Base-by-base conservation (phyloP, 169 alveolate species). In the Prorocentrum cordatum region DNA sequence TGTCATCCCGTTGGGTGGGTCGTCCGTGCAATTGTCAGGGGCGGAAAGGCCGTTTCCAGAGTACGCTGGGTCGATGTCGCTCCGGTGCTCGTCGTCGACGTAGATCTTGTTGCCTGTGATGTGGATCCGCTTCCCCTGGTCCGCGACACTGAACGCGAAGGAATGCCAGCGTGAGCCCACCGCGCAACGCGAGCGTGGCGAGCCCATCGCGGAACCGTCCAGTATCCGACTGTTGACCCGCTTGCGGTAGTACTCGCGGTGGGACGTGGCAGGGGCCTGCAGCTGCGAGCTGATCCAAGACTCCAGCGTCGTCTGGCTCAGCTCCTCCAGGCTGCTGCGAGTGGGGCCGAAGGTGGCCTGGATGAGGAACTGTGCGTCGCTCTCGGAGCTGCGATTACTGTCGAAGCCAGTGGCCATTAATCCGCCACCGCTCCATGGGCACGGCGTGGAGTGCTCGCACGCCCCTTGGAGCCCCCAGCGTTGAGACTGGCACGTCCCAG, bases 271-370 rank as follows among this genome's bases (percentile, higher is more conserved):
- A 3, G 88, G 75, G 31, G 59, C 64, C 35, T 16, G 20, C 62
- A 77, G 54, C 29, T 77, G 88, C 12, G 35, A 42, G 20, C 59
- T 62, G 35, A 77, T 77, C 88, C 88, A 77, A 10, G 32, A 45
- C 27, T 77, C 64, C 3, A 35, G 38, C 31, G 45, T 77, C 88
- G 27, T 77, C 75, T 59, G 35, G 7, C 32, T n/a, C 2, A 77
- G 36, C 6, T 66, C 88, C 47, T 38, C 47, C 50, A 77, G 22
- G 88, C 88, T 77, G 6, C 75, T 54, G 33, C 54, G 42, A 0
- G 88, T 77, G 2, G 88, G 88, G 14, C 88, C 88, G 26, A 77
- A 77, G 32, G 64, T 77, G 33, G 88, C 35, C 7, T 64, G 88
- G 1, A 77, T 77, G 42, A 77, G 75, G 58, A 77, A 77, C 3